These are phyloP conservation scores for Tetrahymena elliotti DNA, from an alignment of 73 alveolate genomes.

Conservation along the genomic window DNA sequence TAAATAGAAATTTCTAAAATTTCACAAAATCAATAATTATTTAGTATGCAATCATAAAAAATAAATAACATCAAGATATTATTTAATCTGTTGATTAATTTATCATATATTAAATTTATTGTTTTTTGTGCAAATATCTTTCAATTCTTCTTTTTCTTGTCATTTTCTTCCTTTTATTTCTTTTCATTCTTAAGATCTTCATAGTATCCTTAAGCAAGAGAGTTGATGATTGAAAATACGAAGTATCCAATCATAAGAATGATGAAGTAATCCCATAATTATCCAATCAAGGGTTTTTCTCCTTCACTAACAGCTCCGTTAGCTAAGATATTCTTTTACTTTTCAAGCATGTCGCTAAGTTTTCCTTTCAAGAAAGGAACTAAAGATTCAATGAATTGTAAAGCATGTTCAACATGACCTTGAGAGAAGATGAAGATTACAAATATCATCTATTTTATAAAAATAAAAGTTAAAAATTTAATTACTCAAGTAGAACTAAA, in stretches of 20 bases:
- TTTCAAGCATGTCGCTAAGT: slow-evolving; percentile 45
- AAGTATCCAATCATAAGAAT: slow-evolving; percentile 44
- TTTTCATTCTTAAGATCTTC: not conserved
- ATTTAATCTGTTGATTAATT: not conserved
- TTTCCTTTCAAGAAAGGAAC: slow-evolving; percentile 44
- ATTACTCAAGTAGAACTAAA: not conserved
- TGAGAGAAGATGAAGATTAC: slow-evolving; percentile 61
- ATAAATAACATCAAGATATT: not conserved
- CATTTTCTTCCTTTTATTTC: not conserved
- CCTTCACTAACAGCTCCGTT: slow-evolving; percentile 52
- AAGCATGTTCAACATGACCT: slow-evolving; percentile 51
- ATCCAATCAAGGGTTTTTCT: slow-evolving; percentile 34
- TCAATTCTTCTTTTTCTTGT: not conserved
- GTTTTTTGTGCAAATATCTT: not conserved
- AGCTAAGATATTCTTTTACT: slow-evolving; percentile 49
- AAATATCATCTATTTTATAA: not conserved
- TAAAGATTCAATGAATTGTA: slow-evolving; percentile 13
- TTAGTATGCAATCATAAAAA: not conserved
- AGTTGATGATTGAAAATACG: slow-evolving; percentile 34
- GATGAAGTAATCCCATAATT: slow-evolving; percentile 46
- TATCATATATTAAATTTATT: not conserved
- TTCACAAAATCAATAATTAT: not conserved
- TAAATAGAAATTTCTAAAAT: not conserved
- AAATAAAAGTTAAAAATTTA: not conserved
- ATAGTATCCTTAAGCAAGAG: not conserved